Percentiles rank a stretch among this genome's conserved stretches.
These are phyloP conservation scores for Suillus plorans DNA, from an alignment of 768 basidiomycete species.

Conservation along the genomic window DNA sequence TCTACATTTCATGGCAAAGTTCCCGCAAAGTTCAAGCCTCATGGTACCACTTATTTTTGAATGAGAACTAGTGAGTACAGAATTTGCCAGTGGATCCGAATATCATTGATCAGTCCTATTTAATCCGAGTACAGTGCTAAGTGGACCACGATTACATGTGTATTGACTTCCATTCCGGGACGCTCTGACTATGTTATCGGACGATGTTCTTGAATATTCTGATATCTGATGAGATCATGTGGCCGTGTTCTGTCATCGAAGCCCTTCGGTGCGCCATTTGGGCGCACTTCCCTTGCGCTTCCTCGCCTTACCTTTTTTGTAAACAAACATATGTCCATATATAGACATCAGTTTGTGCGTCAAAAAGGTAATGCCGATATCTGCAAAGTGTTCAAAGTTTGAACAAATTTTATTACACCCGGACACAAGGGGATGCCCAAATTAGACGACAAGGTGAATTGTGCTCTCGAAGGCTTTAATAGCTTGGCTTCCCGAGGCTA, in stretches of 20 bases:
- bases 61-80: neutral
- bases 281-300: constrained; percentile 6
- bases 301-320: constrained; percentile 17
- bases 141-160: no score
- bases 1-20: constrained; percentile 9
- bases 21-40: neutral
- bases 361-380: constrained; percentile 22
- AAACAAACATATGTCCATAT: constrained; percentile 24
- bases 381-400: constrained; percentile 12
- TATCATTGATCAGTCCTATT: neutral
- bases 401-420: constrained; percentile 5
- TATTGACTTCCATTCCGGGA: neutral
- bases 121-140: no score
- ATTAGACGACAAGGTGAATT: constrained; percentile 23
- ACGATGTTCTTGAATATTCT: neutral
- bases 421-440: constrained; percentile 29
- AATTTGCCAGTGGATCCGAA: no score
- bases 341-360: constrained; percentile 24
- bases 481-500: constrained; percentile 9
- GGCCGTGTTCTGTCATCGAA: constrained; percentile 7
- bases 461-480: constrained; percentile 22
- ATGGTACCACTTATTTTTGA: constrained; percentile 3
- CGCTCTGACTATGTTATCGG: neutral
- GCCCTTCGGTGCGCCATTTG: constrained; percentile 3
- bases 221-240: constrained; percentile 13